Evolutionary conservation across 1,284 basidiomycete genomes (phyloP), one percentile per base, ranked within the genome.

Genomic region (Kwoniella shivajii): DNA sequence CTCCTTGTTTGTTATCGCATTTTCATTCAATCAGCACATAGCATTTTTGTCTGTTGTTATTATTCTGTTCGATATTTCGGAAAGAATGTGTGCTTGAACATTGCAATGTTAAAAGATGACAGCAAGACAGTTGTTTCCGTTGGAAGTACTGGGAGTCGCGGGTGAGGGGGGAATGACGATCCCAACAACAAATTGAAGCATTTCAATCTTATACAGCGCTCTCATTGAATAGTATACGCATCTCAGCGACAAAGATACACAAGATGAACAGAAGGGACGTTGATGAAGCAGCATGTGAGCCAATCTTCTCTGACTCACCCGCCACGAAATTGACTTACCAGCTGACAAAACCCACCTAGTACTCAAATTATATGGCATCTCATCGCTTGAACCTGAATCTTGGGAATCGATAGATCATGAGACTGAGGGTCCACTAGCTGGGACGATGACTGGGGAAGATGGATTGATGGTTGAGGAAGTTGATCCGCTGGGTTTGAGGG

Each of bases 361-460:
- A 24, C 71, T 79, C 47, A 77, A 76, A 60, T 69, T 76, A 33
- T 79, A 79, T 57, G 71, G 72, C 33, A 66, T 79, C 38, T 72
- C 73, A n/a, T 64, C 69, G 30, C 62, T 74, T 20, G 64, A 72
- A 22, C 78, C 78, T 1, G 64, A 74, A 33, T 48, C 49, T 48
- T 79, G 78, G 78, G 77, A 79, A 60, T 69, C 72, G 6, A 69
- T 78, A 10, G 72, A 78, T 53, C 72, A 75, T 48, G 74, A 74
- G n/a, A 67, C 63, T 18, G 74, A 75, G 30, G 75, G 76, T 16
- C 71, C 74, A 1, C 57, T 76, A 14, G 72, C 75, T 3, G 66
- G 70, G 7, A 71, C 71, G 2, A 36, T 74, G 44, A 68, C 67
- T 1, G 63, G 61, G 10, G 71, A 72, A 52, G 71, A 72, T 42